Percentiles rank a stretch among this genome's conserved stretches.
Conservation (phyloP, 2,329 filamentous ascomycete species). For the Talaromyces sp. region DNA sequence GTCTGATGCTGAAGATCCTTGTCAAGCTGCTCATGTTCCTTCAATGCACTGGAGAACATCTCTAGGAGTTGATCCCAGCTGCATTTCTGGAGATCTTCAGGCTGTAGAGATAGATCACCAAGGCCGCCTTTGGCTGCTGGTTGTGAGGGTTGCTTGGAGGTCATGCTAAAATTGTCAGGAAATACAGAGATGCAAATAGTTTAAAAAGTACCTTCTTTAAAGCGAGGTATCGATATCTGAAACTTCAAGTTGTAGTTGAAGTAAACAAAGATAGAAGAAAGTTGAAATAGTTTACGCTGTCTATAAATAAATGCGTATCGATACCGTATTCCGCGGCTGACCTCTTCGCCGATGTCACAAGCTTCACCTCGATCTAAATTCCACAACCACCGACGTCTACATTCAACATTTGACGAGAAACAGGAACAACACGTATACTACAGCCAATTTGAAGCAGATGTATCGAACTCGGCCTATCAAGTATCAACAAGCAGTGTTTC, state of each 20-base stretch:
- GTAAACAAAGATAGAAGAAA: not conserved
- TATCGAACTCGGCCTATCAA: not conserved
- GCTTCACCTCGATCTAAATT: not conserved
- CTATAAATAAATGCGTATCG: constrained; percentile 2
- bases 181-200: not conserved
- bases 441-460: not conserved
- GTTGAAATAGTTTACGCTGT: not conserved
- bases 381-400: not conserved
- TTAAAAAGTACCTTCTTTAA: not conserved
- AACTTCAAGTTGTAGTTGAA: not conserved
- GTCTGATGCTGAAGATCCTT: constrained; percentile 65
- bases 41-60: constrained; percentile 65
- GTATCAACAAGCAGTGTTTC: not conserved
- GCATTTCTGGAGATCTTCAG: constrained; percentile 18
- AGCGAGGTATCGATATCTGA: not conserved
- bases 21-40: constrained; percentile 62
- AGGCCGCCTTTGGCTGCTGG: not conserved
- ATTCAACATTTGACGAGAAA: not conserved
- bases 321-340: not conserved
- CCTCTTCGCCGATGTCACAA: constrained; percentile 1
- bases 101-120: constrained; percentile 9
- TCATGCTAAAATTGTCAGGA: not conserved
- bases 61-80: constrained; percentile 70
- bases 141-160: not conserved
- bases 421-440: not conserved